Base-by-base conservation (phyloP, 768 basidiomycete genomes). In the Phanerochaete sordida region DNA sequence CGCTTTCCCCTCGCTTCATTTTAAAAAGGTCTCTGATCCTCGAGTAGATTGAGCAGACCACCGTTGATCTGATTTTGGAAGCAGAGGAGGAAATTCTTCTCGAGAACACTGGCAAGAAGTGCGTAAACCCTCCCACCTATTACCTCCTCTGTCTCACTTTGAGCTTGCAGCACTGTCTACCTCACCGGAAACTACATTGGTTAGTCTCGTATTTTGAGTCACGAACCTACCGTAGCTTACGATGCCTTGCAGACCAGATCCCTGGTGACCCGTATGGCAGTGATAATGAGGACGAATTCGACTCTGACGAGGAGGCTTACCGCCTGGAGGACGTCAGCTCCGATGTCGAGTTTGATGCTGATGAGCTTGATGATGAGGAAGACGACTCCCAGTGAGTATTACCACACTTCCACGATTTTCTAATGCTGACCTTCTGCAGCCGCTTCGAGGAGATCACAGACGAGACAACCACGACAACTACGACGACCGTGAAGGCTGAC, bases 21-120 rank as follows among this genome's bases (percentile, higher is more conserved):
- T 66, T 62, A 59, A 69, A 58, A 21, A 61, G 35, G 49, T 60
- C 23, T 19, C 26, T 21, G 30, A 15, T 13, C 39, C 23, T 23
- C 9, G 37, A 12, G 7, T 55, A 95, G 93, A 84, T 88, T 64
- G 93, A 95, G 74, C 91, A 94, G 69, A 79, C 83, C 19, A 73
- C 80, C 9, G 76, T 88, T 46, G 85, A 94, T 70, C 73, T 95
- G 45, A 81, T 87, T 44, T 82, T 96, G 55, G 82, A 86, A 62
- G 81, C 83, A 31, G 84, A 86, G 13, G 83, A 82, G 49, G 82
- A 84, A 39, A 87, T 88, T 68, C 69, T 80, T 56, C 84, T 95
- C 69, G 83, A 90, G 69, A 77, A 84, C 49, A 80, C 85, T 47
- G 94, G 94, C 59, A 88, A 91, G 76, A 97, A 97, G 91, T 93